Percentiles rank a stretch among this genome's conserved stretches.
phyloP scores from a whole-genome alignment of 106 monocot genomes.

The Posidonia australis region DNA sequence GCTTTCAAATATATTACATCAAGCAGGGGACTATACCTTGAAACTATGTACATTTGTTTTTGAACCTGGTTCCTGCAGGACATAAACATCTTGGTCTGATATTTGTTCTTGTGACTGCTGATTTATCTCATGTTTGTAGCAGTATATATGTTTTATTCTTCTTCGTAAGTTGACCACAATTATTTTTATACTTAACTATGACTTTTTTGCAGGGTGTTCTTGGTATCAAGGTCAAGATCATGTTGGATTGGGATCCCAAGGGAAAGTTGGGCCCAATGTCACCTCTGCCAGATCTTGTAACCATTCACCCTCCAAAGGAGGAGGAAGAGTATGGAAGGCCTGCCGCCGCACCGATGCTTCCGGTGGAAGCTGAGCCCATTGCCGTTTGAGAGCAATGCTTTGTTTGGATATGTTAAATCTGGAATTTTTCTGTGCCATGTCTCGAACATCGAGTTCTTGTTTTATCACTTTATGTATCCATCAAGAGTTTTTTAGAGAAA shows the following conservation, averaged over 20 bases:
- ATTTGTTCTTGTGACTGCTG: too few species aligned
- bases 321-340: constrained; percentile 19
- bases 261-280: constrained; percentile 20
- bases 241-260: constrained; percentile 30
- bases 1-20: too few species aligned
- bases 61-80: too few species aligned
- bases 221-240: constrained; percentile 26
- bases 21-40: too few species aligned
- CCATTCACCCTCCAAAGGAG: constrained; percentile 23
- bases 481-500: too few species aligned
- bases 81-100: too few species aligned
- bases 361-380: constrained; percentile 8
- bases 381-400: background rate
- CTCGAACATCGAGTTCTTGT: background rate
- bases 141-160: too few species aligned
- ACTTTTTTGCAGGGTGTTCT: constrained; percentile 19
- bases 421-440: background rate
- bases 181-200: background rate
- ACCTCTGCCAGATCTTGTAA: constrained; percentile 22
- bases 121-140: too few species aligned
- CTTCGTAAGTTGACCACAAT: too few species aligned
- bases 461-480: too few species aligned
- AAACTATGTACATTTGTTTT: too few species aligned
- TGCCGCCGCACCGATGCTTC: background rate
- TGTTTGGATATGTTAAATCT: background rate